Conservation (phyloP, 148 eudicot species). For the Mesembryanthemum crystallinum region DNA sequence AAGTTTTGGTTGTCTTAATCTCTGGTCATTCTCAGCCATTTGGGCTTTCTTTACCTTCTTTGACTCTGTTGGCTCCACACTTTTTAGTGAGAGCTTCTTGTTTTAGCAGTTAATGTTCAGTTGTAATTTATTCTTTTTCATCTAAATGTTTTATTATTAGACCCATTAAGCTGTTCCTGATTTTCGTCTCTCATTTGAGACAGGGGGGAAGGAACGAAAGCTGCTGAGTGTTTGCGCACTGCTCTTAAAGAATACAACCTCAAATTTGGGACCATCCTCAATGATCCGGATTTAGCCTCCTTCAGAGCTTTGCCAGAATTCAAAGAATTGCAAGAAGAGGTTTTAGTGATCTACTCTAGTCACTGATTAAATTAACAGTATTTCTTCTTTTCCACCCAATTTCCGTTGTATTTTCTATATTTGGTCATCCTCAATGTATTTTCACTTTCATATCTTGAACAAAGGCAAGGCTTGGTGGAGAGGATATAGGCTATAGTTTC, state of each 20-base stretch:
- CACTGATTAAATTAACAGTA: too few relatives aligned
- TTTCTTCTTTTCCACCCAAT: too few relatives aligned
- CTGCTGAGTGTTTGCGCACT: constrained; percentile 85
- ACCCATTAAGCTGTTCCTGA: constrained; percentile 14
- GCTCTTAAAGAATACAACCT: constrained; percentile 86
- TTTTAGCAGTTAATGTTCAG: neutral
- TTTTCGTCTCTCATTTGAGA: constrained; percentile 36
- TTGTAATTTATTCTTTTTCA: neutral
- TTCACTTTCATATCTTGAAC: constrained; percentile 3
- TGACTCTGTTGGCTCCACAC: too few relatives aligned
- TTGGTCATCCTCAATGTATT: neutral
- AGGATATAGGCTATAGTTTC: constrained; percentile 89
- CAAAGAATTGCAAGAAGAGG: constrained; percentile 98
- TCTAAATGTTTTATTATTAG: neutral
- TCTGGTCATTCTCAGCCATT: too few relatives aligned
- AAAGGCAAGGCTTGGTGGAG: constrained; percentile 93
- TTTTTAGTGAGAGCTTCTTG: neutral
- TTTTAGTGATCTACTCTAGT: constrained; percentile 24
- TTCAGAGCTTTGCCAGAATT: constrained; percentile 94
- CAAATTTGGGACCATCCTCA: constrained; percentile 92
- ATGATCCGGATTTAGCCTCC: constrained; percentile 98
- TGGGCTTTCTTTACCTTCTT: too few relatives aligned
- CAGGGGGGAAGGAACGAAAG: constrained; percentile 95
- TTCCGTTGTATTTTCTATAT: constrained; percentile 1
- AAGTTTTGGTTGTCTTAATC: too few relatives aligned